Conservation (phyloP, 192 early-diverging fungal genomes). For the Diversispora epigaea region DNA sequence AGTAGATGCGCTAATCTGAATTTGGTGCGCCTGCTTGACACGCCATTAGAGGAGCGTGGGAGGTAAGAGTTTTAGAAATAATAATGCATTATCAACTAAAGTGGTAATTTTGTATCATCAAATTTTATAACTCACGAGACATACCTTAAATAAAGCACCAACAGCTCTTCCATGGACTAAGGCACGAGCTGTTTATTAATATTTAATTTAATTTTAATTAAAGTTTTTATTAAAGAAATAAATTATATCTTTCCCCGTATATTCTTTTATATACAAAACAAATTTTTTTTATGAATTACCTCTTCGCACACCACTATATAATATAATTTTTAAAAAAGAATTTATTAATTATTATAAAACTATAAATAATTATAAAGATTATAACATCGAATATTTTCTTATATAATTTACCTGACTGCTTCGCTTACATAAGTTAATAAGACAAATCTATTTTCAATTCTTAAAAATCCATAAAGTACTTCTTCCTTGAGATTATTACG, state of each 20-base stretch:
- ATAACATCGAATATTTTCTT: not conserved
- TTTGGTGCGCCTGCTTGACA: conserved; percentile 34
- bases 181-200: conserved; percentile 48
- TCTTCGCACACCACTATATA: conserved; percentile 27
- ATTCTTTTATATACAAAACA: not conserved
- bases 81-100: conserved; percentile 30
- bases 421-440: conserved; percentile 60
- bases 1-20: conserved; percentile 42
- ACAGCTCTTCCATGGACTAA: conserved; percentile 65
- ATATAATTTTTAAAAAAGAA: not conserved
- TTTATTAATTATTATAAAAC: not conserved
- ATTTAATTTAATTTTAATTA: too few species aligned
- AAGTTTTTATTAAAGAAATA: not conserved
- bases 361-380: conserved; percentile 6
- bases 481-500: conserved; percentile 55
- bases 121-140: conserved; percentile 33
- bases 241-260: not conserved
- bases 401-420: conserved; percentile 53
- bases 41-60: conserved; percentile 14
- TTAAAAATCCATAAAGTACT: conserved; percentile 59
- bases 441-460: conserved; percentile 57
- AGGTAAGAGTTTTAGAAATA: conserved; percentile 34
- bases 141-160: conserved; percentile 53
- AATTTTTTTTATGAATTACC: not conserved
- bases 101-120: not conserved